Evolutionary conservation across 2,329 filamentous ascomycete species (phyloP), one percentile per base, ranked within the genome.

Genomic region (Herpomyces periplanetae): DNA sequence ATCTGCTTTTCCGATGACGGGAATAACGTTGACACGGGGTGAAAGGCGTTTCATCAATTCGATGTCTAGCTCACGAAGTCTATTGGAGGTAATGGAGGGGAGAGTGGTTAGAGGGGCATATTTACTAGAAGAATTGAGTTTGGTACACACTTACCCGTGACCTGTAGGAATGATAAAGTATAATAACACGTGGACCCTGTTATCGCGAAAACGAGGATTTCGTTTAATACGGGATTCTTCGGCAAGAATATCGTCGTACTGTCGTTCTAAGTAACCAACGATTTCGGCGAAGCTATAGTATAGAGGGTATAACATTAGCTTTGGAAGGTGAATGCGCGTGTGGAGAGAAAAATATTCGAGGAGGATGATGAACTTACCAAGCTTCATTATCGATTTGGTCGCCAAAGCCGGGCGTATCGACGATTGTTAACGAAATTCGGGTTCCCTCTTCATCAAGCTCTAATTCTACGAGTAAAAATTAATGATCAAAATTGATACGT

Each of bases 141-240:
- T 11, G 5, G 9, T 19, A 8, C 8, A 9, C 16, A 39, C 55
- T 35, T 49, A 71, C 64, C 64, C 73, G 41, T 88, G 71, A 34
- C 80, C 80, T 25, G 80, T 96, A 18, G 80, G 80, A 28, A 80
- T 85, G 50, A 96, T 91, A 43, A 96, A 96, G 54, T 96, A 96
- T 34, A 96, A 61, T 40, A 96, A 59, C 30, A 73, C 80, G 38
- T 96, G 80, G 18, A 96, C 69, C 47, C 80, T 68, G 49, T 96
- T 91, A 47, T 96, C 80, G 37, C 80, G 63, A 63, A 96, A 96
- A 36, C 80, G 62, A 32, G 80, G 80, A 50, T 96, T 96, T 71
- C 80, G 80, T 66, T 96, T 96, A 53, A 96, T 96, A 50, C 80
- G 69, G 34, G 80, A 91, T 49, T 96, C 80, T 48, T 91, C 75